Percentiles rank a stretch among this genome's conserved stretches.
Evolutionary conservation across 371 early-diverging fungal genomes (phyloP).

Genomic region (Entomophthora muscae): DNA sequence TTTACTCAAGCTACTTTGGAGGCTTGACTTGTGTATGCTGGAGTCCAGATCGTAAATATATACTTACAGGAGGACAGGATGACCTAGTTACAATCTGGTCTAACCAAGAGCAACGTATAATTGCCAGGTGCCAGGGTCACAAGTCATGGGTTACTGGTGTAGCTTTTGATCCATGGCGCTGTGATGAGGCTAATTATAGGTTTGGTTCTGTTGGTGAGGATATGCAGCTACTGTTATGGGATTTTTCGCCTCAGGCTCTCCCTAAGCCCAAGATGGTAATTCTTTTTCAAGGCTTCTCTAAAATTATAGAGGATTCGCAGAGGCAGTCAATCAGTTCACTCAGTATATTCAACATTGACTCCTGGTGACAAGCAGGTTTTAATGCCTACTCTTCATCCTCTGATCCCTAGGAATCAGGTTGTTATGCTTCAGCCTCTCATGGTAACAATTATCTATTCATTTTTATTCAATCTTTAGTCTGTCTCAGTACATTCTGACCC

Average conservation of each 20-base stretch:
- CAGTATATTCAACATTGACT: constrained; percentile 8
- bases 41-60: constrained; percentile 83
- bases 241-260: constrained; percentile 63
- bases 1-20: constrained; percentile 62
- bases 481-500: constrained; percentile 61
- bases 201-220: constrained; percentile 89
- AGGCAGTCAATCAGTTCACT: constrained; percentile 11
- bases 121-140: constrained; percentile 87
- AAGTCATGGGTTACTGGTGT: constrained; percentile 77
- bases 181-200: constrained; percentile 63
- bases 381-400: constrained; percentile 27
- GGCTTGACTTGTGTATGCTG: constrained; percentile 72
- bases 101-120: constrained; percentile 45
- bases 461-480: constrained; percentile 14
- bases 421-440: constrained; percentile 64
- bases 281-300: constrained; percentile 5
- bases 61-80: constrained; percentile 90
- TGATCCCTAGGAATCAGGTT: constrained; percentile 43
- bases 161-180: constrained; percentile 80
- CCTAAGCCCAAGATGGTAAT: constrained; percentile 52
- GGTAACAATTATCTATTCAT: constrained; percentile 16
- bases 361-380: constrained; percentile 6
- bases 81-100: constrained; percentile 89
- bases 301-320: constrained; percentile 13
- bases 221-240: constrained; percentile 72